A percentile compares a stretch with the other conserved stretches of the same genome.
phyloP scores from a whole-genome alignment of 176 grass and related monocot genomes.

The Luzula sylvatica region DNA sequence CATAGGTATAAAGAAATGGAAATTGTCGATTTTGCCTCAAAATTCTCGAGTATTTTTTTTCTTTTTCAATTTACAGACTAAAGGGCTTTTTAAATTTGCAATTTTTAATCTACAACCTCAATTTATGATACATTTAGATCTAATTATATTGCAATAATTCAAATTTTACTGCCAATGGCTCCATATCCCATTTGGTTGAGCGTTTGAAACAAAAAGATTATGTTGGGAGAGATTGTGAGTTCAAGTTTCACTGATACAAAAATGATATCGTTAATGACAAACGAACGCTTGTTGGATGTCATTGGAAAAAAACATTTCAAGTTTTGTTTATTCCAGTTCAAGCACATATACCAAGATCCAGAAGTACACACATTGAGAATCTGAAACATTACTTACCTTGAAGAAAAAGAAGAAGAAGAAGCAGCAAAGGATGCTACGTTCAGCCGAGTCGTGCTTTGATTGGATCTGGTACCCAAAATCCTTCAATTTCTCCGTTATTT shows the following conservation, averaged over 20 bases:
- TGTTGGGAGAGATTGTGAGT: no score
- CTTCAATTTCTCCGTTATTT: constrained; percentile 34
- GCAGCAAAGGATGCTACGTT: constrained; percentile 22
- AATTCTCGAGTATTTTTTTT: no score
- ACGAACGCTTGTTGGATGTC: no score
- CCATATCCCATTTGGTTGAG: no score
- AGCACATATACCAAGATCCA: background rate
- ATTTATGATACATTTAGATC: background rate
- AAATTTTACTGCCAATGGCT: no score
- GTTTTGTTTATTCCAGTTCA: background rate
- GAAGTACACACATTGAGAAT: background rate
- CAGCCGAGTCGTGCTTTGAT: constrained; percentile 35
- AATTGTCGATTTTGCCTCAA: background rate
- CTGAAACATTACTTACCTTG: constrained; percentile 1
- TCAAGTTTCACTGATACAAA: no score
- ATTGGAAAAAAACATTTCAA: no score
- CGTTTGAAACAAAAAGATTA: no score
- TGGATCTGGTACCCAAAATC: constrained; percentile 31
- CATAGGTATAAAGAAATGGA: background rate
- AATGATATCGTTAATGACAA: no score
- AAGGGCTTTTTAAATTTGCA: no score
- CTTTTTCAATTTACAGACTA: no score
- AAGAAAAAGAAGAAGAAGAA: constrained; percentile 20
- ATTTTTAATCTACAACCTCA: no score
- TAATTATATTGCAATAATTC: background rate